Evolutionary conservation across 2,329 filamentous ascomycete species (phyloP), one percentile per base, ranked within the genome.

Genomic region (Penicillium sp.): DNA sequence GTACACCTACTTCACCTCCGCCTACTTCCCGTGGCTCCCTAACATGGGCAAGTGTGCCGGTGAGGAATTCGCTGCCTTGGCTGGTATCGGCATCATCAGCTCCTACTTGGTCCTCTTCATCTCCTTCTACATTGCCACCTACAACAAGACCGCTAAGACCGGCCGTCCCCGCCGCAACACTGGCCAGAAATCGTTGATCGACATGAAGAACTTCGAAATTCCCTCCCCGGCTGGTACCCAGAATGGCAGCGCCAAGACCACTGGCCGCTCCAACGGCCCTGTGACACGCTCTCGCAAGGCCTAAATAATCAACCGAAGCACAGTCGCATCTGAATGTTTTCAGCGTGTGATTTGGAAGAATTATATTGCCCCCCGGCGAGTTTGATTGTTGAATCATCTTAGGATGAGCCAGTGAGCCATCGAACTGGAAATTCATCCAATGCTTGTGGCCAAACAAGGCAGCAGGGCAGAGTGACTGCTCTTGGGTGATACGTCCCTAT

Each of bases 91-190:
- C 64, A 96, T 96, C 69, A 82, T 99, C 72, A 92, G 86, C 79
- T 96, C 91, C 32, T 99, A 97, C 85, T 86, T 99, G 58, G 84
- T 97, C 62, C 89, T 99, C 66, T 99, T 99, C 86, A 96, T 99
- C 79, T 93, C 89, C 50, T 99, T 99, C 87, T 99, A 97, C 84
- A 84, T 96, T 67, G 92, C 92, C 64, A 99, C 93, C 60, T 99
- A 99, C 75, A 85, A 85, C 72, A 93, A 92, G 82, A 85, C 82
- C 37, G 65, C 65, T 60, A 74, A 77, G 66, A 64, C 70, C 38
- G 73, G 74, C 53, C 74, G 77, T 34, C 76, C 73, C 56, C 76
- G 73, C 61, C 72, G 75, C 66, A 78, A 78, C 69, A 92, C 88
- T 67, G 89, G 90, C 69, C 92, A 90, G 77, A 94, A 93, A 82